phyloP scores from a whole-genome alignment of 345 rosid genomes.

The Populus euphratica region DNA sequence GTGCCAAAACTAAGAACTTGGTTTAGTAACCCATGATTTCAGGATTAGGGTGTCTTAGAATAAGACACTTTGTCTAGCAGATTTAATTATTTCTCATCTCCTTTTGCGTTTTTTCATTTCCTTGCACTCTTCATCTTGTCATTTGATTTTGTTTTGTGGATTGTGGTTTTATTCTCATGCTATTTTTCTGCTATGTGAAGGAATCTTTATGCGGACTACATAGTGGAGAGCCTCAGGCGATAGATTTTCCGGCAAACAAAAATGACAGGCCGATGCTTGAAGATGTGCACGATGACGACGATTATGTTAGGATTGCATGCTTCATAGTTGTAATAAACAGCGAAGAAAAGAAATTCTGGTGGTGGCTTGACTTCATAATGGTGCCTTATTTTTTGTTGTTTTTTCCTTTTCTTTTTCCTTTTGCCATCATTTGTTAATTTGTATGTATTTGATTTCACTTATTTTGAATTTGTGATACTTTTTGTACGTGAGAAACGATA shows the following conservation, averaged over 20 bases:
- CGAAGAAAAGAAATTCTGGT: neutral
- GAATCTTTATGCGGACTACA: constrained; percentile 32
- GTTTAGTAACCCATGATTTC: neutral
- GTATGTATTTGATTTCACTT: no score
- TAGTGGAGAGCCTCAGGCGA: constrained; percentile 31
- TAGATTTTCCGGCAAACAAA: constrained; percentile 1
- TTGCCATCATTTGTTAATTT: neutral
- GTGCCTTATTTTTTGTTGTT: neutral
- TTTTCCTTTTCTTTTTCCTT: no score
- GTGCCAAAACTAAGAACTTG: neutral
- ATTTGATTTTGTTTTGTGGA: neutral
- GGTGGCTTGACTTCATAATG: neutral
- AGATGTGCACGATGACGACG: constrained; percentile 4
- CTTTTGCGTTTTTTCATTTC: neutral
- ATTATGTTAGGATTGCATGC: neutral
- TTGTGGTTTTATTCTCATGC: neutral
- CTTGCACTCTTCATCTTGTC: no score
- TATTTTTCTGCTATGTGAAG: neutral
- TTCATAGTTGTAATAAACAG: neutral
- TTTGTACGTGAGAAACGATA: no score
- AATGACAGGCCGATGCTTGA: no score
- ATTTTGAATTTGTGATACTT: no score
- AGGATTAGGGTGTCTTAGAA: neutral
- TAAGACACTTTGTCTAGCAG: neutral
- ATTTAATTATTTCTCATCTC: neutral